These are phyloP conservation scores for Zygosaccharomyces bailii DNA, from an alignment of 805 yeast genomes.

Conservation along the genomic window DNA sequence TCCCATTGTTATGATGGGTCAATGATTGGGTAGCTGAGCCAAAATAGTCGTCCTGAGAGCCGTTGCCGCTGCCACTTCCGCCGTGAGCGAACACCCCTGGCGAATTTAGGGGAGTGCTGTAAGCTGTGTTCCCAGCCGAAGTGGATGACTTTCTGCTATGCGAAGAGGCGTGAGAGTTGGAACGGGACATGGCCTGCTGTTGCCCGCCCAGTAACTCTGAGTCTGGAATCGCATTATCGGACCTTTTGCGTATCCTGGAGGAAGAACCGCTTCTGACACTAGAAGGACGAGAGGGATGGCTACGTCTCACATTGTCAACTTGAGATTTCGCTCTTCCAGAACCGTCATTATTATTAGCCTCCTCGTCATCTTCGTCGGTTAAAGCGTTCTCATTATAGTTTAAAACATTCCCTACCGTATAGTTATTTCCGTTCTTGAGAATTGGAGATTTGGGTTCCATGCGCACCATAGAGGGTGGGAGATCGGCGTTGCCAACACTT, in stretches of 20 bases:
- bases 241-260: slow-evolving; percentile 24
- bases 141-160: slow-evolving; percentile 35
- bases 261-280: slow-evolving; percentile 27
- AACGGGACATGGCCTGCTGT: slow-evolving; percentile 20
- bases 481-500: slow-evolving; percentile 35
- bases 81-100: slow-evolving; percentile 24
- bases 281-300: slow-evolving; percentile 25
- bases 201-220: slow-evolving; percentile 6
- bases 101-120: slow-evolving; percentile 35
- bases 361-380: slow-evolving; percentile 32
- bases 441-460: slow-evolving; percentile 74
- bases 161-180: slow-evolving; percentile 33
- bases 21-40: slow-evolving; percentile 6
- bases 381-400: slow-evolving; percentile 32
- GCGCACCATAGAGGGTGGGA: slow-evolving; percentile 68
- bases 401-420: slow-evolving; percentile 20
- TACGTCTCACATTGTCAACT: slow-evolving; percentile 21
- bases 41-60: slow-evolving; percentile 24
- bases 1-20: not conserved
- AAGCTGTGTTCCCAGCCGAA: slow-evolving; percentile 30
- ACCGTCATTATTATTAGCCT: slow-evolving; percentile 13
- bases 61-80: slow-evolving; percentile 2
- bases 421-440: slow-evolving; percentile 42
- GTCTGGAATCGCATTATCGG: slow-evolving; percentile 14
- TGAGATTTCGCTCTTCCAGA: slow-evolving; percentile 12